Base-by-base conservation (phyloP, 2,329 filamentous ascomycete genomes). In the Phyllosticta citribraziliensis region DNA sequence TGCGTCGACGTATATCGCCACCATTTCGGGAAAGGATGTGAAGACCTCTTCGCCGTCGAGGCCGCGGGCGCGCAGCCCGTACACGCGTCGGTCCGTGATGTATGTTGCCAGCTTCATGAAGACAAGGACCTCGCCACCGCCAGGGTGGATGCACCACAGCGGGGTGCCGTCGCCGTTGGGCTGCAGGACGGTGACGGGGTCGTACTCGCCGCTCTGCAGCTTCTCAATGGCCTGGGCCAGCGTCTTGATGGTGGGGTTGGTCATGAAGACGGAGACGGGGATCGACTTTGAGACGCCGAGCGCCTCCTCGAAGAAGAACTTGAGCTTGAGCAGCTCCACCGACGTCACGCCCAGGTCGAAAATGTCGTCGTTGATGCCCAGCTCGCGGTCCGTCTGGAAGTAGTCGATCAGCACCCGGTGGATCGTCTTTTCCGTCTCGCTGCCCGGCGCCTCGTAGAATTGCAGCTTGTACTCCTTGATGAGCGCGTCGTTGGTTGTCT, bases 61-160 rank as follows among this genome's bases (percentile, higher is more conserved):
- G 0, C 78, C 78, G 3, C 71, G 69, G 0, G 79, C 74, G 1
- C 78, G 73, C 2, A 81, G 65, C 0, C 78, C 79, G 65, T 79
- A 78, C 20, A 84, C 63, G 0, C 79, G 76, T 8, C 81, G 70
- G 66, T 71, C 72, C 25, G 65, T 60, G 25, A 82, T 54, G 59
- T 78, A 69, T 47, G 71, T 63, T 11, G 74, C 69, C 1, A 77
- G 65, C 19, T 67, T 67, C 12, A 77, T 60, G 64, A 75, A 77
- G 56, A 74, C 70, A 0, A 77, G 67, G 19, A 76, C 67, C 55
- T 76, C 73, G 24, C 74, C 74, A 5, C 70, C 69, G 5, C 73
- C 75, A 0, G 75, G 74, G 59, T 76, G 75, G 2, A 76, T 61
- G 17, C 75, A 68, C 57, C 22, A 67, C 3, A 67, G 62, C 1